phyloP scores from a whole-genome alignment of 441 rosid species.

The Manihot esculenta region DNA sequence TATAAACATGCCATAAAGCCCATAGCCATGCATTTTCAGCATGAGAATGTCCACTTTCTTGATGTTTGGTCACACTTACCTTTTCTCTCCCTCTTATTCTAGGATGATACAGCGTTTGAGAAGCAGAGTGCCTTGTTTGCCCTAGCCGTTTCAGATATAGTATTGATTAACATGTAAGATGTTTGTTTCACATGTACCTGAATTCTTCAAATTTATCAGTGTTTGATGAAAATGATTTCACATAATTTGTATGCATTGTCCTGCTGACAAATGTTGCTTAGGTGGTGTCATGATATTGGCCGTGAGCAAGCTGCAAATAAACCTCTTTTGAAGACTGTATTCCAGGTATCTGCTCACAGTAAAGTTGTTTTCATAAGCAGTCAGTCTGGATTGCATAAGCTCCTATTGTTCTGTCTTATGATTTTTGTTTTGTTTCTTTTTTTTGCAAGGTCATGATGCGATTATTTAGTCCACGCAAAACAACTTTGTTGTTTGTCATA shows the following conservation, averaged over 20 bases:
- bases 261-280: constrained; percentile 27
- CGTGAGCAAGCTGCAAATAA: constrained; percentile 99
- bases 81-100: constrained; percentile 21
- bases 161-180: constrained; percentile 96
- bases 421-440: constrained; percentile 22
- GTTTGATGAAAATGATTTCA: neutral
- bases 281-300: constrained; percentile 99
- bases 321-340: constrained; percentile 93
- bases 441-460: constrained; percentile 91
- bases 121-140: constrained; percentile 99
- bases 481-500: constrained; percentile 93
- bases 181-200: constrained; percentile 11
- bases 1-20: too few species aligned
- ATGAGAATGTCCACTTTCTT: neutral
- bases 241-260: constrained; percentile 4
- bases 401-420: constrained; percentile 17
- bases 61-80: constrained; percentile 14
- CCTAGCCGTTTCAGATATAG: constrained; percentile 97
- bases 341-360: constrained; percentile 59
- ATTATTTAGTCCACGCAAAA: constrained; percentile 98
- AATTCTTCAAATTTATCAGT: constrained; percentile 6
- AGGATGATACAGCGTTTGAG: constrained; percentile 99
- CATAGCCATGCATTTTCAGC: neutral
- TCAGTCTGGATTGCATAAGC: constrained; percentile 19
- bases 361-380: constrained; percentile 4